Percentiles rank a stretch among this genome's conserved stretches.
These are phyloP conservation scores for Vanrija sp. DNA, from an alignment of 1,284 basidiomycete species.

Conservation along the genomic window DNA sequence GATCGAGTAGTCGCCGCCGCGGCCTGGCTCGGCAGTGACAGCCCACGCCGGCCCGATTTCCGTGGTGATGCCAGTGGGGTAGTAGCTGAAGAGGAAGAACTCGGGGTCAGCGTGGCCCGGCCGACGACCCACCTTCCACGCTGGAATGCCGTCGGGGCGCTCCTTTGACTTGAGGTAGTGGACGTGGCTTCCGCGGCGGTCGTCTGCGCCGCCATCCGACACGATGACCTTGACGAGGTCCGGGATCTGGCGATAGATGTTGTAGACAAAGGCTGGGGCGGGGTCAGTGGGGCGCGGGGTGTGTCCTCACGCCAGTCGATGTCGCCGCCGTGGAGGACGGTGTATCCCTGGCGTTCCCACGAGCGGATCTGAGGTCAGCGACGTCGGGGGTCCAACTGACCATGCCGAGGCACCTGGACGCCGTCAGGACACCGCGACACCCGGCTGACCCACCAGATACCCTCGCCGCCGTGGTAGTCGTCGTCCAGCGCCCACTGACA, in stretches of 20 bases:
- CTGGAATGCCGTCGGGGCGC: conserved; percentile 10
- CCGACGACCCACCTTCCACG: conserved; percentile 11
- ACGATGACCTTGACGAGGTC: conserved; percentile 17
- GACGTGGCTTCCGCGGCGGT: not conserved
- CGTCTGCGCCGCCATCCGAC: conserved; percentile 5
- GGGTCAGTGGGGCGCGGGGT: not conserved
- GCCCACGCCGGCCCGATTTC: conserved; percentile 21
- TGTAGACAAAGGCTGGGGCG: conserved; percentile 6
- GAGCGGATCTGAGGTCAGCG: not conserved
- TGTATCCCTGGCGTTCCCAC: conserved; percentile 22
- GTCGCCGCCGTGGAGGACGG: conserved; percentile 21
- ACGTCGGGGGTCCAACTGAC: not conserved
- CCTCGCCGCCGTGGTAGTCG: not conserved
- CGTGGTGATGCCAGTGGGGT: conserved; percentile 11
- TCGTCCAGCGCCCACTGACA: not conserved
- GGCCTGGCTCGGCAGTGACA: conserved; percentile 6
- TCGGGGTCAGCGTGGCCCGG: not conserved
- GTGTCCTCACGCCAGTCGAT: conserved; percentile 11
- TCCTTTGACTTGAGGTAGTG: conserved; percentile 6
- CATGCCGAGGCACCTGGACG: conserved; percentile 1
- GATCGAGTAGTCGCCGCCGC: not conserved
- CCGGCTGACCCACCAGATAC: not conserved
- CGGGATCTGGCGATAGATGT: conserved; percentile 16
- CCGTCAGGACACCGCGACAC: not conserved
- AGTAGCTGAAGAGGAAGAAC: conserved; percentile 24